Evolutionary conservation across 345 rosid species (phyloP), one percentile per base, ranked within the genome.

Genomic region (Iberis pinnata): DNA sequence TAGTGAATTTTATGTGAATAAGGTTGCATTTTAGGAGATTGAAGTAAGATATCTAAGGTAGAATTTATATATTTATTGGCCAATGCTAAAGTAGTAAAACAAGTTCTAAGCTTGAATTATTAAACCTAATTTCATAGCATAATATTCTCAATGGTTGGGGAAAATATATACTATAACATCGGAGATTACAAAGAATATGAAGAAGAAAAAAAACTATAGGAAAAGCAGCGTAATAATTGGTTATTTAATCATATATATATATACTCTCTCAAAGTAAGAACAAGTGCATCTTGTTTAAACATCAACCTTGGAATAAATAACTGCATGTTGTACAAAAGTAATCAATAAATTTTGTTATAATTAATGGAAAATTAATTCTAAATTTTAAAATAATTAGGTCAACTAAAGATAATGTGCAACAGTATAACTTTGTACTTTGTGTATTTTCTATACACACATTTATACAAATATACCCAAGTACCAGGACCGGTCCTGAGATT

Each of bases 391-490:
- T n/a, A n/a, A 26, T 15, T 61, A 53, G 19, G 50, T 54, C 67
- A 68, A 47, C 45, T 41, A 32, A 46, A 54, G 57, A 32, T 35
- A 60, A 65, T 50, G 49, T 58, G 52, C 26, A 66, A 40, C 36
- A 39, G 37, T 60, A 22, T 47, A 60, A 12, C 4, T 9, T 25
- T 42, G 15, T 4, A n/a, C 43, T 43, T 37, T 26, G 7, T 43
- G 33, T 32, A 32, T 18, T 65, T 58, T 49, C 7, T 6, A 3
- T 35, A 50, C 18, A 49, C 9, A 41, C 11, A 20, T 31, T 1
- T 56, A 53, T 56, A 38, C 17, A 19, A 4, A 15, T 35, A 38
- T 18, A 56, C 35, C 26, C 6, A 37, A n/a, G n/a, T n/a, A n/a
- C n/a, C n/a, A n/a, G n/a, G n/a, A n/a, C n/a, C n/a, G n/a, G n/a